Base-by-base conservation (phyloP, 257 asterid genomes). In the Solanum piurae region DNA sequence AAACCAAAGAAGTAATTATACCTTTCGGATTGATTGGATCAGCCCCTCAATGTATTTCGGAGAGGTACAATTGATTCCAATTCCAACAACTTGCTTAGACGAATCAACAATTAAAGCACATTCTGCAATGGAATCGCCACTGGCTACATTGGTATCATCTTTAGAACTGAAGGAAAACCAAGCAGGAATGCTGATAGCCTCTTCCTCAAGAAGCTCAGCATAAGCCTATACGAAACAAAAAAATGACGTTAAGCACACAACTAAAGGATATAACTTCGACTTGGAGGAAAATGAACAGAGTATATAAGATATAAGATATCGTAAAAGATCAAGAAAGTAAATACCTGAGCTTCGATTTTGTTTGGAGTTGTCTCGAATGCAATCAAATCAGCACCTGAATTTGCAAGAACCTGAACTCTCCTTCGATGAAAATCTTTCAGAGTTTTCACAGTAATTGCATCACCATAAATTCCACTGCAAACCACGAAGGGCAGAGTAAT, bases 321-420 rank as follows among this genome's bases (percentile, higher is more conserved):
- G 0, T 38, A 79, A 21, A 21, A n/a, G 42, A 72, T 21, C 34
- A 80, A 89, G 20, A 20, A 3, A 31, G 60, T 64, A 49, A 5
- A 71, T 92, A 95, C 99, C 97, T 89, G 60, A 69, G 99, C 98
- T 92, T 96, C 98, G 12, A 94, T 64, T 60, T 92, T 95, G 86
- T 95, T 96, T 1, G 98, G 99, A 88, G 94, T 96, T 8, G 99
- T 96, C 94, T 96, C 99, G 36, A 96, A 96, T 20, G 98, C 99
- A 31, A 95, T 93, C 87, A 96, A 79, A 46, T 96, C 98, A 18
- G 99, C 95, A 12, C 96, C 98, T 1, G 98, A 92, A 7, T 91
- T 91, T n/a, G 98, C 98, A 88, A 96, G 90, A 88, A 96, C 94
- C 86, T 94, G 94, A 83, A 96, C 93, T 91, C 98, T 93, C 86